Evolutionary conservation across 2,329 filamentous ascomycete genomes (phyloP).

Genomic region (Venturia oleaginea): DNA sequence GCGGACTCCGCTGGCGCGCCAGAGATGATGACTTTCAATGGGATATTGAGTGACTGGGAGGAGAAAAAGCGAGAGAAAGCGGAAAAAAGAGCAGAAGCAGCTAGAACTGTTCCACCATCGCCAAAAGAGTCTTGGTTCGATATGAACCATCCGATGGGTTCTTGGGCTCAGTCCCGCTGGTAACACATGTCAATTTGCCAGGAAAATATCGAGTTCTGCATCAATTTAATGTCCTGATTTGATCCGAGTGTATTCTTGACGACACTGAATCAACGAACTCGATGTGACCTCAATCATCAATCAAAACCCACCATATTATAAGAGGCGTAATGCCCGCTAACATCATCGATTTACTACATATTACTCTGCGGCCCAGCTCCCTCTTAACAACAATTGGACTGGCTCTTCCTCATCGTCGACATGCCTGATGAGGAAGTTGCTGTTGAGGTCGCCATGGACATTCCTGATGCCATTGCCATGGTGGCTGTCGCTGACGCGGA

Average conservation of each 20-base stretch:
- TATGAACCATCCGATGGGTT: background rate
- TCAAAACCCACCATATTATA: too few species aligned
- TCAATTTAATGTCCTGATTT: background rate
- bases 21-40: background rate
- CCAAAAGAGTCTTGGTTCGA: background rate
- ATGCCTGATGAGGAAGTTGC: constrained; percentile 11
- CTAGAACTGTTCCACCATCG: background rate
- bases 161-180: background rate
- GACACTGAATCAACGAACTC: too few species aligned
- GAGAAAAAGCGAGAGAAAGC: background rate
- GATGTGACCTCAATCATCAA: background rate
- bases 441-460: constrained; percentile 12
- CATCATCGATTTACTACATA: background rate
- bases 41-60: background rate
- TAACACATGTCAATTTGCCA: background rate
- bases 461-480: constrained; percentile 7
- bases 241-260: background rate
- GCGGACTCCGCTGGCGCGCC: background rate
- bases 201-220: background rate
- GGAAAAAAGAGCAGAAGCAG: background rate
- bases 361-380: background rate
- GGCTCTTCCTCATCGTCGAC: constrained; percentile 1
- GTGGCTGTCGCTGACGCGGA: constrained; percentile 6
- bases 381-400: too few species aligned
- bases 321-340: too few species aligned